Evolutionary conservation across 441 rosid species (phyloP), one percentile per base, ranked within the genome.

Genomic region (Raphanus hybrid): DNA sequence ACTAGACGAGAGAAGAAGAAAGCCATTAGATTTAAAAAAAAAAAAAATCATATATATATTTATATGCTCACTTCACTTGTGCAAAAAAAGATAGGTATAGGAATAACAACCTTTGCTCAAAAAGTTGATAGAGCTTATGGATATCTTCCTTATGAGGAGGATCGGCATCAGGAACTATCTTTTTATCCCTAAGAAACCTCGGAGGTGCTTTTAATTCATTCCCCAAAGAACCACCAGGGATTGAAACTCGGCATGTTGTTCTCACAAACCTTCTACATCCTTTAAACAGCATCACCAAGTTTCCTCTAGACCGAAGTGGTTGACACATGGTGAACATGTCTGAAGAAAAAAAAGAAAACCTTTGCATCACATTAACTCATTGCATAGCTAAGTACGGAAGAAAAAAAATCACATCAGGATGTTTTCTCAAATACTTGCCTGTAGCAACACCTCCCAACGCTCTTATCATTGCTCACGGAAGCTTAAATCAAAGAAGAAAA

Each of bases 81-180:
- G 34, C n/a, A n/a, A 29, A 29, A 29, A 29, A 29, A 5, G 34
- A 29, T 29, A 29, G 2, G 34, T 29, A 29, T 29, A 29, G 34
- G 34, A 29, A 29, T 34, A 34, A 34, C 39, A 34, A 48, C 98
- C 97, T 92, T 75, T 80, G 87, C 76, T 90, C 88, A 67, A 94
- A 76, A 77, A 94, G 82, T 18, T 83, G 90, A 83, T 81, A 82
- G 85, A 94, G 76, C 70, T 74, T 82, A 34, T 86, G 75, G 70
- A 91, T 78, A 64, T 94, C 96, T 67, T 82, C 82, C 65, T 39
- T 57, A 48, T 77, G 77, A 1, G 98, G 97, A 85, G 97, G 97
- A 65, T 89, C 92, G 9, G 97, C 85, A 80, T 92, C 82, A 55
- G 98, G 97, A 77, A 89, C 87, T 7, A 84, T 73, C 78, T 85